Evolutionary conservation across 768 basidiomycete genomes (phyloP), one percentile per base, ranked within the genome.

Genomic region (Tricholoma flavovirens): DNA sequence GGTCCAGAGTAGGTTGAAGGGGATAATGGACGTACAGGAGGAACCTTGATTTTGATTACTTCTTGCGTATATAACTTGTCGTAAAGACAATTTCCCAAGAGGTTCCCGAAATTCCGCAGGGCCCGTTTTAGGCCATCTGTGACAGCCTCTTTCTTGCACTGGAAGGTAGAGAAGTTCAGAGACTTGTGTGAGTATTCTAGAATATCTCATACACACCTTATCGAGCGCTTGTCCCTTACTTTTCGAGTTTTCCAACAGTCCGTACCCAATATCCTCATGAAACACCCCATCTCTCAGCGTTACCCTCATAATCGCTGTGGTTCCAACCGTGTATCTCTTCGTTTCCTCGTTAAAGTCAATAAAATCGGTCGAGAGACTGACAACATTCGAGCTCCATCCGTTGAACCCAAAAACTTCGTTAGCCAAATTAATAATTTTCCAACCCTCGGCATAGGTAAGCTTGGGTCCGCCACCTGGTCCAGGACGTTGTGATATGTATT

Each of bases 361-460:
- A 68, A 88, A 90, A 64, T 91, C 90, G 3, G 85, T 89, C 7
- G 83, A 82, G 32, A 97, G 70, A 54, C 67, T 89, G 58, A 90
- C 80, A 48, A 96, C 76, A 49, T 70, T 87, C 1, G 91, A 89
- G 58, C 87, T 90, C 95, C 93, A 95, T 22, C 95, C 97, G 60
- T 98, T 93, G 76, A 93, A 98, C 1, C 96, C 96, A 71, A 99
- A 98, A 42, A 98, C 90, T 60, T 99, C 96, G 68, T 99, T 99
- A 2, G 96, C 97, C 21, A 99, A 79, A 66, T 95, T 96, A 70
- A 99, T 97, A 35, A 94, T 87, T 73, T 93, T 95, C 96, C 96
- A 98, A 0, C 96, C 97, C 67, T 98, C 96, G 1, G 89, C 88
- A 66, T 99, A 98, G 14, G 88, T 94, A 46, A 99, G 75, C 69